Base-by-base conservation (phyloP, 768 basidiomycete species). In the Calocera cornea region DNA sequence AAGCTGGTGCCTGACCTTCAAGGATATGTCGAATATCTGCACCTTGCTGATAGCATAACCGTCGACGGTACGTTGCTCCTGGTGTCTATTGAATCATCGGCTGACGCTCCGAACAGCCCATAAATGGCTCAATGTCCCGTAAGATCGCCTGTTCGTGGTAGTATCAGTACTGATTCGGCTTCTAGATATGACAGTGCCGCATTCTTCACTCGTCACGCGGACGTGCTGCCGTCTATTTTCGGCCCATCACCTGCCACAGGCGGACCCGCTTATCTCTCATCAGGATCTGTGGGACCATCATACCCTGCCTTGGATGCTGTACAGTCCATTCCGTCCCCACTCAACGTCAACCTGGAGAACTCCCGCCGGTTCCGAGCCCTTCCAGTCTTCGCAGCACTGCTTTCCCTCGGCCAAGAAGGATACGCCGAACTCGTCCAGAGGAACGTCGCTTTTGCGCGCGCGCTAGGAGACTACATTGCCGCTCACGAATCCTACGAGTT, bases 61-160 rank as follows among this genome's bases (percentile, higher is more conserved):
- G 54, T 73, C 7, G 79, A 80, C 68, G 80, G 78, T 72, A 70
- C 73, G 75, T 70, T n/a, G n/a, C n/a, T n/a, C n/a, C 12, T 29
- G 29, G 2, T 29, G 8, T 49, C 5, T 16, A 1, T 40, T 12
- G 24, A 41, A 44, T 41, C 44, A 19, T 16, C 40, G 33, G 40
- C 11, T 41, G 16, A 38, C n/a, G 14, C 36, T 19, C 47, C 41
- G 16, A 8, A 34, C 54, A 76, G 75, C 70, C 7, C 75, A 75
- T 68, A 77, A 77, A 71, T 77, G 78, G 79, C 76, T 81, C 12
- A 79, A 81, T 65, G 79, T 79, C 0, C 76, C 78, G 19, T 73
- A 75, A 68, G 71, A 41, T 34, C 10, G 10, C 33, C 1, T 34
- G 14, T 7, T 31, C n/a, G 19, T 67, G 8, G 50, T 24, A 67